Conservation (phyloP, 768 basidiomycete species). For the Amanita exitialis region DNA sequence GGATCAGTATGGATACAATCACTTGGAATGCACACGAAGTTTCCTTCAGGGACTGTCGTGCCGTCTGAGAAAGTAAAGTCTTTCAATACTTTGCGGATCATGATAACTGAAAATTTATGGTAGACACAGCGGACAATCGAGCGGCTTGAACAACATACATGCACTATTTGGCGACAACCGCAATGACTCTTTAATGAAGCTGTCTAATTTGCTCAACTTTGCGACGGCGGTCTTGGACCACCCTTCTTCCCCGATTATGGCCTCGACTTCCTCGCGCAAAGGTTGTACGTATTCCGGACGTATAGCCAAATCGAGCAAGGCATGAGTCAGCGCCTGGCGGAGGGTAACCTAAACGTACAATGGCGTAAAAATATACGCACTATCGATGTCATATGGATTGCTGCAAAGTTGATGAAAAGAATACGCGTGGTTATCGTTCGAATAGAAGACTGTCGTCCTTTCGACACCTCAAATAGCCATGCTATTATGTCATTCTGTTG, state of each 20-base stretch:
- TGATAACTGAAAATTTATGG: constrained; percentile 8
- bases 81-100: constrained; percentile 22
- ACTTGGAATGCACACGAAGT: constrained; percentile 10
- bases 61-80: constrained; percentile 27
- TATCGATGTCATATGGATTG: constrained; percentile 31
- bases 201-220: constrained; percentile 33
- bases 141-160: constrained; percentile 11
- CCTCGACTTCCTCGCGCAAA: constrained; percentile 33
- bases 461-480: constrained; percentile 34
- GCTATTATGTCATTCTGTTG: constrained; percentile 33
- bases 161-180: constrained; percentile 17
- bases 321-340: constrained; percentile 24
- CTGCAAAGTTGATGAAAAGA: constrained; percentile 30
- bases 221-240: constrained; percentile 25
- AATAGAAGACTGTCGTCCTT: constrained; percentile 17
- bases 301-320: constrained; percentile 25
- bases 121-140: background rate
- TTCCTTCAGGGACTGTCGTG: constrained; percentile 16
- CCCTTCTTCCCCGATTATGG: constrained; percentile 23
- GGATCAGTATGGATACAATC: constrained; percentile 8
- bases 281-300: constrained; percentile 20
- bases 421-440: constrained; percentile 23
- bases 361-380: constrained; percentile 13
- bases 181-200: constrained; percentile 32
- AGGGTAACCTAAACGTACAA: background rate